Evolutionary conservation across 2,329 filamentous ascomycete species (phyloP).

Genomic region (Metarhizium guizhouense): DNA sequence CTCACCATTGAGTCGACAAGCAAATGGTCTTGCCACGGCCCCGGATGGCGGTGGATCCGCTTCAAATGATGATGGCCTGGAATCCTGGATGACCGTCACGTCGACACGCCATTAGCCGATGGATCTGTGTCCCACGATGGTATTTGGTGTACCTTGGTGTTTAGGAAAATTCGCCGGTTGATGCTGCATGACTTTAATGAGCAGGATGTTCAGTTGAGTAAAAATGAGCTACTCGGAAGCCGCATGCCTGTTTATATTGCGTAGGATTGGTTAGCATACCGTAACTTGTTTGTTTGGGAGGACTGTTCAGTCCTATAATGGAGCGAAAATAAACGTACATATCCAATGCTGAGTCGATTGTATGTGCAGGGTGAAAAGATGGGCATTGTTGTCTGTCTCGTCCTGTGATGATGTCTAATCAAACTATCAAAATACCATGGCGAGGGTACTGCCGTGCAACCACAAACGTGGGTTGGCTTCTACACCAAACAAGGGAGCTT

Average conservation of each 20-base stretch:
- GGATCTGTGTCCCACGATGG: constrained; percentile 23
- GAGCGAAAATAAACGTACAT: too few species aligned
- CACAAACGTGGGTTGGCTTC: too few species aligned
- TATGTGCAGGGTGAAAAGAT: too few species aligned
- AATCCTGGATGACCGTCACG: not conserved
- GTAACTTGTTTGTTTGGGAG: not conserved
- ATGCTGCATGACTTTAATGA: constrained; percentile 49
- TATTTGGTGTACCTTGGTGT: constrained; percentile 47
- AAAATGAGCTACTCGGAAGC: constrained; percentile 44
- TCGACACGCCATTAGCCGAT: not conserved
- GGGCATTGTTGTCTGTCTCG: too few species aligned
- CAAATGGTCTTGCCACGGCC: not conserved
- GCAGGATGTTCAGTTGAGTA: constrained; percentile 41
- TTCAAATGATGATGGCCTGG: not conserved
- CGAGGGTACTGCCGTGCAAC: too few species aligned
- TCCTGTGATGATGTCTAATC: too few species aligned
- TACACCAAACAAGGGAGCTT: too few species aligned
- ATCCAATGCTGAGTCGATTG: too few species aligned
- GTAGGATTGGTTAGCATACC: constrained; percentile 4
- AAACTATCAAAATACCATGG: too few species aligned
- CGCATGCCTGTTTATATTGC: constrained; percentile 48
- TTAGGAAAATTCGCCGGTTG: constrained; percentile 51
- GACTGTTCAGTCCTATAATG: not conserved
- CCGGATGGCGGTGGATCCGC: not conserved
- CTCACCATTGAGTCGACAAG: not conserved